These are phyloP conservation scores for Mycena sanguinolenta DNA, from an alignment of 768 basidiomycete species.

Conservation along the genomic window DNA sequence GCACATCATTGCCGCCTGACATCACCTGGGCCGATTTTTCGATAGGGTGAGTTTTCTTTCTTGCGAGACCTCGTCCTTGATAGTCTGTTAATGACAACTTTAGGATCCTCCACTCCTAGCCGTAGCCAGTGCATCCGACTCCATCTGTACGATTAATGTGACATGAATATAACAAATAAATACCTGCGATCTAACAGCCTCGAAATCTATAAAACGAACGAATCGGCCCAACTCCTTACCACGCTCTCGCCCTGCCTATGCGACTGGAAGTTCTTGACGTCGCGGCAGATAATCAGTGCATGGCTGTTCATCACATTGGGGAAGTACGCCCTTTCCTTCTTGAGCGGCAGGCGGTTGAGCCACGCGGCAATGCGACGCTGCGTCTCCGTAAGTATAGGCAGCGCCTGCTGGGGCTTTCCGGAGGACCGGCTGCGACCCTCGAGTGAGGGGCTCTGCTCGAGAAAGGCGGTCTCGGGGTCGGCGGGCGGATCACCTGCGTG, in stretches of 20 bases:
- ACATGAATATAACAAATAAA: background rate
- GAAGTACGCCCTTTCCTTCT: constrained; percentile 81
- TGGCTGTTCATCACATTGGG: constrained; percentile 73
- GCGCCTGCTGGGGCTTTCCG: constrained; percentile 39
- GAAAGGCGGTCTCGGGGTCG: constrained; percentile 16
- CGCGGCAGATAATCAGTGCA: constrained; percentile 78
- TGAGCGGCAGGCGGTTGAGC: constrained; percentile 78
- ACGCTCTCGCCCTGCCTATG: constrained; percentile 76
- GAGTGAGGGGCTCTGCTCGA: background rate
- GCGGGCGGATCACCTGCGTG: constrained; percentile 15
- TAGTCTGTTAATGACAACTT: background rate
- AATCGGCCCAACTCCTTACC: constrained; percentile 44
- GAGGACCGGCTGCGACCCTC: too few species aligned
- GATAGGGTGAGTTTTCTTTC: constrained; percentile 3
- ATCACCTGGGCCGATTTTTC: background rate
- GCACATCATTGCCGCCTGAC: constrained; percentile 5
- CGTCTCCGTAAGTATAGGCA: constrained; percentile 64
- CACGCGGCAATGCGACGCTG: constrained; percentile 70
- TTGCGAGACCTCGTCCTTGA: background rate
- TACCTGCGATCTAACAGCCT: background rate
- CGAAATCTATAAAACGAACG: constrained; percentile 18
- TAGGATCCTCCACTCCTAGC: background rate
- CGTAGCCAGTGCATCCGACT: too few species aligned
- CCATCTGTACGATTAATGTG: background rate
- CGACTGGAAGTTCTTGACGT: constrained; percentile 68